A percentile compares a stretch with the other conserved stretches of the same genome.
phyloP scores from a whole-genome alignment of 495 filamentous ascomycete genomes.

The Schizothecium vesticola region DNA sequence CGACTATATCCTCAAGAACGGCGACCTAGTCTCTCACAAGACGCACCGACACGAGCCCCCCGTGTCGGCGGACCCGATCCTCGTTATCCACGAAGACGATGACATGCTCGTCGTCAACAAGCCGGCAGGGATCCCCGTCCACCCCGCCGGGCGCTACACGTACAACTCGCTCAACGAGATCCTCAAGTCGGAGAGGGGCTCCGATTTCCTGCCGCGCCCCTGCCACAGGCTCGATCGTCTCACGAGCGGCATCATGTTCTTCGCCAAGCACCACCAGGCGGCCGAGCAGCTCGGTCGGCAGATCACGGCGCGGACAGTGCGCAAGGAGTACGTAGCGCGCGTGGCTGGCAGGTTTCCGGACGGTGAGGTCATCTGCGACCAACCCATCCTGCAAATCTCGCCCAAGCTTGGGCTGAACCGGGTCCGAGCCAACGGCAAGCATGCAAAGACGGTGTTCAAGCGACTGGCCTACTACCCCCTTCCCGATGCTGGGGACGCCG shows the following conservation, averaged over 20 bases:
- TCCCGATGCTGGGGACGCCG: neutral
- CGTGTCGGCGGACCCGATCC: conserved; percentile 70
- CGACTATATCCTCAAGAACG: conserved; percentile 39
- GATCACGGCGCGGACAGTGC: conserved; percentile 68
- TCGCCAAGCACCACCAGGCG: conserved; percentile 74
- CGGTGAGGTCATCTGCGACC: conserved; percentile 76
- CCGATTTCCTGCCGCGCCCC: conserved; percentile 66
- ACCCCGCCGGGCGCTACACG: conserved; percentile 90
- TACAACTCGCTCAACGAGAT: conserved; percentile 94
- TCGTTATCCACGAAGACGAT: conserved; percentile 82
- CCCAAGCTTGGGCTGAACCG: conserved; percentile 93
- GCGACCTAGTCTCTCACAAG: conserved; percentile 85
- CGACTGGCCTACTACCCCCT: conserved; percentile 81
- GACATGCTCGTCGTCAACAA: conserved; percentile 95
- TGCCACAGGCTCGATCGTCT: conserved; percentile 92
- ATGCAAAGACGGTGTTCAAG: conserved; percentile 84
- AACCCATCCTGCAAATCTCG: conserved; percentile 89
- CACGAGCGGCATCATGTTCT: conserved; percentile 96
- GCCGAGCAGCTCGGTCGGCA: conserved; percentile 70
- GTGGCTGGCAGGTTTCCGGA: conserved; percentile 89
- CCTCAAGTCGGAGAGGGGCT: conserved; percentile 69
- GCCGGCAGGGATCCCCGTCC: conserved; percentile 88
- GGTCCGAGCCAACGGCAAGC: conserved; percentile 86
- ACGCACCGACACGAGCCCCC: conserved; percentile 95
- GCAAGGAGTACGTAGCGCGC: conserved; percentile 90